Evolutionary conservation across 73 alveolate species (phyloP), one percentile per base, ranked within the genome.

Genomic region (Paraurostyla sp.): DNA sequence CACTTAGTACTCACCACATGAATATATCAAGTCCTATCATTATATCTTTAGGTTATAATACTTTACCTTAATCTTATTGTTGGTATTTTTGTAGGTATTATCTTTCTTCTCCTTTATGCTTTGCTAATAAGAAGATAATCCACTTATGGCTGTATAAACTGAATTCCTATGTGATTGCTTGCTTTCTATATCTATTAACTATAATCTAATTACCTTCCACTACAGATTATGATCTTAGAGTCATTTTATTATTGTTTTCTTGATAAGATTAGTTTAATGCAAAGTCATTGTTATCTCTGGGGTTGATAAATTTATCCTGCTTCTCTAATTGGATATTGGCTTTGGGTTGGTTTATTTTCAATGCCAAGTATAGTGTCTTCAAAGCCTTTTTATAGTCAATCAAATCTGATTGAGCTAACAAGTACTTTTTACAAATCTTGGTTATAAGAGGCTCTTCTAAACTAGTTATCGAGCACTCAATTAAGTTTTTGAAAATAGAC

Each of bases 321-420:
- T 40, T 36, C 41, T 68, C 4, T 9, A 22, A 18, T 18, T n/a
- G 3, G 51, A 15, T 46, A 46, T 15, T 23, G 20, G 27, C 6
- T 60, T 11, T 23, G 20, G 22, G 29, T 23, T 23, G 52, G 83
- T 73, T 73, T 42, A 73, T 49, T 27, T 73, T 73, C 52, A 48
- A 0, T 45, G 86, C 43, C 20, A 73, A 45, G 36, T 45, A 73
- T 45, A 73, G 27, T 16, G 71, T 43, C 30, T 49, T 73, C 6
- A 73, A 48, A 13, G 86, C 86, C 42, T 73, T 73, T 13, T 46
- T 7, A 46, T 73, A 73, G 18, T 73, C 71, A n/a, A 73, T 73
- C n/a, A 22, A 22, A 16, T 45, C 35, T 3, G 2, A n/a, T 1
- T 41, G n/a, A 68, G 29, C 43, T 41, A 7, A 41, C 38, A 4